Base-by-base conservation (phyloP, 179 eudicot genomes). In the Carnegiea gigantea region DNA sequence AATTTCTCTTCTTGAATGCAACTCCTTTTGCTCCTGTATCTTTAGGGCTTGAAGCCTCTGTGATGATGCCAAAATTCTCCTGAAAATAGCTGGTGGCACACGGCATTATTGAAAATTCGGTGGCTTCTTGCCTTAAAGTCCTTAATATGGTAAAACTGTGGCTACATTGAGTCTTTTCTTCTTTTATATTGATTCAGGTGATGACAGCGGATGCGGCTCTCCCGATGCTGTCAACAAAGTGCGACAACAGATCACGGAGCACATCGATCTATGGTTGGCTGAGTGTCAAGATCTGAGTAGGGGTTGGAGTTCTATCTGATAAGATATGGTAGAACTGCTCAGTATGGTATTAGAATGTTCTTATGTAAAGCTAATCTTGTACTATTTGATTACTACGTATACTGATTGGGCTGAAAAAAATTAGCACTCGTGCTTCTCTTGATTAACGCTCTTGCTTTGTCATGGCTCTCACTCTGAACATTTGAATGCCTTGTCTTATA, bases 241-340 rank as follows among this genome's bases (percentile, higher is more conserved):
- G 44, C 88, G 99, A 88, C 96, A 94, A 67, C 83, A 92, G 73
- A 80, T 96, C 59, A 84, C 86, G 12, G 94, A 90, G 74, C 88
- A 92, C 64, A 96, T 96, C 49, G 97, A 94, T 84, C 81, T 92
- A 84, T 96, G 99, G 99, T 84, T 96, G 79, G 94, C 99, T 30
- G 88, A 94, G 86, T 96, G 99, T 84, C 90, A 88, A 79, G 86
- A 83, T 73, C 65, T 78, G 33, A 88, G 83, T 82, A 80, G 88
- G 78, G 88, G 91, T 75, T 88, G 92, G 89, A 89, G 90, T 26
- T 75, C 88, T 36, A 79, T 90, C 64, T 95, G 78, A 88, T 33
- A 26, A 57, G 68, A 24, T 65, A 8, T 51, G 57, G 53, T 43
- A 44, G 20, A 26, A 46, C 43, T 74, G 67, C 51, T 51, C 76